Evolutionary conservation across 192 early-diverging fungal genomes (phyloP), one percentile per base, ranked within the genome.

Genomic region (Coemansia sp.): DNA sequence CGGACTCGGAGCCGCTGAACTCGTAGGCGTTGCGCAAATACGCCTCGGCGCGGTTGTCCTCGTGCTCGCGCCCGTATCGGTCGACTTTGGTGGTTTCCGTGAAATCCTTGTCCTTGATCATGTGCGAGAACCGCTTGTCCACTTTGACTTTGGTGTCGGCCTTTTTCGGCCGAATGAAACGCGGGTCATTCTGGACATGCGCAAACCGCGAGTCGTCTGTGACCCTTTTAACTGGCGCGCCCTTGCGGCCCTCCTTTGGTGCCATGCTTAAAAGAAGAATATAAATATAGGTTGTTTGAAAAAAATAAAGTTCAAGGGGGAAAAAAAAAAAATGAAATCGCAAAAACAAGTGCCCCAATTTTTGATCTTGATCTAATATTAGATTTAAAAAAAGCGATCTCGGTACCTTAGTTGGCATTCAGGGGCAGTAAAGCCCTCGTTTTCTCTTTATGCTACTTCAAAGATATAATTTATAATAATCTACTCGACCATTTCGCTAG

Each of bases 81-180:
- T 86, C 83, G n/a, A 86, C 69, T 29, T 68, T 74, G 69, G 78
- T 66, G 2, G 73, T 67, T 42, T 70, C 72, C 16, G 75, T 87
- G 69, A 91, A 90, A 50, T 88, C 88, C 24, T 90, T 87, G 72
- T 85, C 84, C 29, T 89, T 83, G 66, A 97, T 85, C 90, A 98
- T 93, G 21, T 84, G 76, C 10, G 86, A 68, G 76, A 98, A 98
- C 45, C 97, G 91, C 66, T 88, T 85, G 86, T 98, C 97, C 34
- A 98, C 87, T 13, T 87, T 87, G 59, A 98, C 87, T 74, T 98
- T 97, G 51, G 75, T 79, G 54, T 90, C 89, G 66, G 87, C 88
- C 80, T 93, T 94, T 63, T 89, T 89, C 27, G 95, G 87, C 67
- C 88, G 79, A 62, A 79, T 68, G 72, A 92, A 92, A 31, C 94